Evolutionary conservation across 495 filamentous ascomycete genomes (phyloP).

Genomic region (Annulohypoxylon maeteangense): DNA sequence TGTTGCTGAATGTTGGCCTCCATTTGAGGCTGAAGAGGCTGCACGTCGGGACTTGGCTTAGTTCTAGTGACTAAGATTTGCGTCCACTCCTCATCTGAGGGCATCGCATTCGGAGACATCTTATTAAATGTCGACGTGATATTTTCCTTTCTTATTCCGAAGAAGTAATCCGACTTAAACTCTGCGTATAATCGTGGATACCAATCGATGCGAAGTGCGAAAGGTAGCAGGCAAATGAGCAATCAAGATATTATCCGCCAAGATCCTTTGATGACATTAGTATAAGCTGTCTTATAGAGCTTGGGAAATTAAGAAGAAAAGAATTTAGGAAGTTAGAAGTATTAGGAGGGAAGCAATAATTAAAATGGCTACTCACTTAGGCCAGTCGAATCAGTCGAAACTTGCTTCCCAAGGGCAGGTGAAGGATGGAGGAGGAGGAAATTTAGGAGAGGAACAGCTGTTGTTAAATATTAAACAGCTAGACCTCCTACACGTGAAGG

Average conservation of each 20-base stretch:
- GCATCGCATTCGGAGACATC: background rate
- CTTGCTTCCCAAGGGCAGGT: background rate
- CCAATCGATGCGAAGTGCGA: no score
- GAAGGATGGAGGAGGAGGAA: slow-evolving; percentile 9
- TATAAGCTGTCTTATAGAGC: no score
- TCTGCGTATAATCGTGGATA: no score
- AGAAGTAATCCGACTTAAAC: no score
- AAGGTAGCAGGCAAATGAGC: no score
- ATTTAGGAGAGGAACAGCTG: slow-evolving; percentile 50
- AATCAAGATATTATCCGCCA: no score
- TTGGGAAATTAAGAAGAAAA: background rate
- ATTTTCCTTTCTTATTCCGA: no score
- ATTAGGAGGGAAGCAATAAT: no score
- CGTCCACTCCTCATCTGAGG: background rate
- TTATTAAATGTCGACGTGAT: background rate
- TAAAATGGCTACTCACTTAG: slow-evolving; percentile 17
- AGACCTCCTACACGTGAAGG: slow-evolving; percentile 57
- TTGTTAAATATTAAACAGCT: slow-evolving; percentile 51
- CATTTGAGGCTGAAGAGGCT: background rate
- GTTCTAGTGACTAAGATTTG: background rate
- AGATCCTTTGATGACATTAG: no score
- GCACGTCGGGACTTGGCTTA: background rate
- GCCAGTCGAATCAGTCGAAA: background rate
- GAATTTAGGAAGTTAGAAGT: background rate
- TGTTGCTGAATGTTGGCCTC: slow-evolving; percentile 8